A percentile compares a stretch with the other conserved stretches of the same genome.
Evolutionary conservation across 352 stramenopile species (phyloP).

Genomic region (Globisporangium echinulatum): DNA sequence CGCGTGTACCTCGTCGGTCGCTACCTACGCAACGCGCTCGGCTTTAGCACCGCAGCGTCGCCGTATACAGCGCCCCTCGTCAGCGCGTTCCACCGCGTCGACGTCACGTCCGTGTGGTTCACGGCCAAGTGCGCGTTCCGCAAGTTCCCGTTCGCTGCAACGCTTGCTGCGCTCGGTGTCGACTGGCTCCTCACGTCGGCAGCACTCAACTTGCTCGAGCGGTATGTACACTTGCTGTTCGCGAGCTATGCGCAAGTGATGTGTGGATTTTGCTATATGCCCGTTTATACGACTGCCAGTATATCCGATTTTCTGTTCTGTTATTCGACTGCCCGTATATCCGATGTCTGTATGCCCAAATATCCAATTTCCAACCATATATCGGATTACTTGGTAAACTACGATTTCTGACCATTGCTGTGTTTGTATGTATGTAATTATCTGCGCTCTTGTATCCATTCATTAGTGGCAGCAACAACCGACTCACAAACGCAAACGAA

Average conservation of each 20-base stretch:
- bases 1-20: constrained; percentile 52
- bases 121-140: constrained; percentile 55
- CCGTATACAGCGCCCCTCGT: constrained; percentile 37
- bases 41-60: constrained; percentile 27
- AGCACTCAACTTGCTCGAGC: constrained; percentile 54
- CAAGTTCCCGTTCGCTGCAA: constrained; percentile 35
- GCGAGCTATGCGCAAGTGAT: too few relatives aligned
- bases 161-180: constrained; percentile 25
- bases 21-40: constrained; percentile 40
- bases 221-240: constrained; percentile 12
- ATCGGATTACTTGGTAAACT: too few relatives aligned
- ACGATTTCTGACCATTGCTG: too few relatives aligned
- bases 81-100: constrained; percentile 41
- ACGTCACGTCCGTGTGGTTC: constrained; percentile 58
- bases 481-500: constrained; percentile 34
- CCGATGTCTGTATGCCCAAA: too few relatives aligned
- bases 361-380: too few relatives aligned
- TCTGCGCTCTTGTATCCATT: too few relatives aligned
- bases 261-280: too few relatives aligned
- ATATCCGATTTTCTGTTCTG: background rate
- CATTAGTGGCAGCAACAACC: constrained; percentile 34
- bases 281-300: too few relatives aligned
- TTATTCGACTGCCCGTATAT: background rate
- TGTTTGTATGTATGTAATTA: too few relatives aligned
- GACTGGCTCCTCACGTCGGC: constrained; percentile 54